Base-by-base conservation (phyloP, 148 eudicot species). In the Rhododendron griersonianum region DNA sequence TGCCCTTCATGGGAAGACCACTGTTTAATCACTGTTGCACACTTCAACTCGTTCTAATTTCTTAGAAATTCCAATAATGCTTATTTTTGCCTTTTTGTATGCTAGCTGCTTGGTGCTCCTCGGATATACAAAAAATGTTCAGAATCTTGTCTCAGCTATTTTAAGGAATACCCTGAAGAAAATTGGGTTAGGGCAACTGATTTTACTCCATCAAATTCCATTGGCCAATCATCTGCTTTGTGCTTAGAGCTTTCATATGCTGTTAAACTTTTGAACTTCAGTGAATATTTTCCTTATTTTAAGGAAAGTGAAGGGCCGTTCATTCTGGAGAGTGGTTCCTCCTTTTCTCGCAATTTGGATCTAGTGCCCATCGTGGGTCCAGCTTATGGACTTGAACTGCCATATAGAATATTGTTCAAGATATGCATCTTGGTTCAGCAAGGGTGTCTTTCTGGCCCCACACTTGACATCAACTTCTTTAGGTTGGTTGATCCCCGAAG, bases 371-470 rank as follows among this genome's bases (percentile, higher is more conserved):
- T 94, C 18, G 85, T 95, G n/a, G 90, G 84, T 86, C 97, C 93
- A 57, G 91, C 95, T 3, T 88, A 47, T 65, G 92, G 90, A 39
- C 33, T 78, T 74, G 73, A 91, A 79, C 71, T 95, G 86, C 99
- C 99, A 23, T 96, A 84, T 78, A 84, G 84, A 7, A 89, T 95
- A 83, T 55, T 94, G 79, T 96, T 93, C 78, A 96, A 92, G 88
- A 89, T 96, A 23, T 91, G 91, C 88, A 59, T 81, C 37, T 86
- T 96, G 91, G 96, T 96, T 55, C 99, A 96, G 87, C 87, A 85
- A 83, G 99, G 99, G 28, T 95, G 92, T 85, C 89, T 96, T 81
- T 87, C 99, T 7, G 97, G 98, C 78, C 97, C 97, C n/a, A 87
- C 83, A 16, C 90, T 96, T 51, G 91, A 93, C 81, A 77, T 4